Evolutionary conservation across 768 basidiomycete species (phyloP).

Genomic region (Leucocoprinus birnbaumii): DNA sequence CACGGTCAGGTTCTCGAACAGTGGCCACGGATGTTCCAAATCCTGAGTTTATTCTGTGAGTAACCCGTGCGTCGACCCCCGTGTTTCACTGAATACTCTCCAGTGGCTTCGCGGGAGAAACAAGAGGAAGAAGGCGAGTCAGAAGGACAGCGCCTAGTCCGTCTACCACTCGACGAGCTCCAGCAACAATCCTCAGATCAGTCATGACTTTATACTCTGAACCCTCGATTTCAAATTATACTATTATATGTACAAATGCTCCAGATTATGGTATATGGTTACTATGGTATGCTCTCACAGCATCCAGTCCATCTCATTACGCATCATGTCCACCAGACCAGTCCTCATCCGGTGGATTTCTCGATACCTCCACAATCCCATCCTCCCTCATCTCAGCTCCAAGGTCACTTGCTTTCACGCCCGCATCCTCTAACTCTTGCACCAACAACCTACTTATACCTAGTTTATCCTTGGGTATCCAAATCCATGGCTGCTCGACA

Average conservation of each 20-base stretch:
- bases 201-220: constrained; percentile 2
- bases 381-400: constrained; percentile 41
- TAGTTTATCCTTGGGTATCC: constrained; percentile 40
- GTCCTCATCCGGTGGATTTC: constrained; percentile 42
- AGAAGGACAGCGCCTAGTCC: constrained; percentile 63
- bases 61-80: background rate
- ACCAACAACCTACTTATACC: constrained; percentile 38
- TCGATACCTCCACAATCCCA: constrained; percentile 42
- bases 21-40: constrained; percentile 84
- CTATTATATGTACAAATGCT: background rate
- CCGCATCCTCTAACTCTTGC: constrained; percentile 32
- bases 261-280: no score
- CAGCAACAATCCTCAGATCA: constrained; percentile 29
- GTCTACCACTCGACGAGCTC: constrained; percentile 71
- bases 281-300: no score
- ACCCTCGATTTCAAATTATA: background rate
- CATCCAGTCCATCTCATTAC: constrained; percentile 14
- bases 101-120: constrained; percentile 50
- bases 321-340: constrained; percentile 37
- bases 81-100: background rate
- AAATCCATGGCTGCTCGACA: constrained; percentile 42
- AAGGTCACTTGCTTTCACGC: constrained; percentile 41
- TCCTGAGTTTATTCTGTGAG: constrained; percentile 63
- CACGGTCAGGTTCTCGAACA: constrained; percentile 77
- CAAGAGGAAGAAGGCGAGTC: constrained; percentile 19